A percentile compares a stretch with the other conserved stretches of the same genome.
Evolutionary conservation across 2,329 filamentous ascomycete species (phyloP).

Genomic region (Aspergillus novofumigatus): DNA sequence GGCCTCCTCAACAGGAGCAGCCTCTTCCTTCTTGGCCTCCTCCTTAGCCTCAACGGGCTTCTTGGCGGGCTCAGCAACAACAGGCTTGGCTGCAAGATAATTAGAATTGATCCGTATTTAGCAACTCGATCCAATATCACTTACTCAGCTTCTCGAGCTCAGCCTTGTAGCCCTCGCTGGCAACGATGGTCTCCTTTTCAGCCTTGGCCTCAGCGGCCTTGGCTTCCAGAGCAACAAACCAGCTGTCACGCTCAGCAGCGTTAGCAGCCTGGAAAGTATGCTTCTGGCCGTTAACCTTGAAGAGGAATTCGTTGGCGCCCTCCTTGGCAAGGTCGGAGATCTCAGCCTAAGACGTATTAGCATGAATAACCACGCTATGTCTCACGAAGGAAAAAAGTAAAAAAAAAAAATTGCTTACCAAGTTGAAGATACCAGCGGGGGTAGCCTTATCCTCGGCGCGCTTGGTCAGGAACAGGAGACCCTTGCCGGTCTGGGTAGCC

Average conservation of each 20-base stretch:
- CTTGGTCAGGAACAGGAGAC: conserved; percentile 88
- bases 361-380: too few relatives aligned
- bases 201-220: conserved; percentile 84
- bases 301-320: conserved; percentile 75
- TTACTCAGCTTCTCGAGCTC: conserved; percentile 68
- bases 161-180: conserved; percentile 84
- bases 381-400: too few relatives aligned
- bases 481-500: conserved; percentile 91
- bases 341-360: conserved; percentile 51
- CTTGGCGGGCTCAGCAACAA: conserved; percentile 21
- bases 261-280: conserved; percentile 83
- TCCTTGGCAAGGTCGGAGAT: conserved; percentile 70
- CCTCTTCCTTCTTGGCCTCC: conserved; percentile 37
- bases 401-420: conserved; percentile 58
- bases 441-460: conserved; percentile 74
- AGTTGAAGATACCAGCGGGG: conserved; percentile 76
- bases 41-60: conserved; percentile 24
- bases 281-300: conserved; percentile 83
- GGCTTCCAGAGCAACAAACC: conserved; percentile 78
- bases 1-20: conserved; percentile 43
- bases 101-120: conserved; percentile 13
- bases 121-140: conserved; percentile 22
- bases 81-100: conserved; percentile 28
- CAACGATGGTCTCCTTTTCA: conserved; percentile 65
- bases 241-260: conserved; percentile 79